phyloP scores from a whole-genome alignment of 2,329 filamentous ascomycete species.

The Claviceps maximensis region DNA sequence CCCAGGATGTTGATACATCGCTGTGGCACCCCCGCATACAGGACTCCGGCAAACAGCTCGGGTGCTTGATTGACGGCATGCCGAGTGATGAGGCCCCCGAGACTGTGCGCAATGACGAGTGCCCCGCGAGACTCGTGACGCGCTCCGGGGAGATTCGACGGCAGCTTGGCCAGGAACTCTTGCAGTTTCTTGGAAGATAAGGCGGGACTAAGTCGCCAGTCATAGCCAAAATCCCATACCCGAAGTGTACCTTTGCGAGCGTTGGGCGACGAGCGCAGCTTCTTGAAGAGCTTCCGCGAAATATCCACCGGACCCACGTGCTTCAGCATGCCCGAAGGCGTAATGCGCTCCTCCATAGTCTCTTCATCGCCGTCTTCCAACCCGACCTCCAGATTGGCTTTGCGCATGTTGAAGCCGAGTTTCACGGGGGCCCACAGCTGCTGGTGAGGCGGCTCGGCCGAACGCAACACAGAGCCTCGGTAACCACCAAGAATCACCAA shows the following conservation, averaged over 20 bases:
- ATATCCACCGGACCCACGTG: slow-evolving; percentile 89
- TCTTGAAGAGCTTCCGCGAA: slow-evolving; percentile 67
- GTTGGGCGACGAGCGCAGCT: slow-evolving; percentile 61
- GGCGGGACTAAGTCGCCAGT: slow-evolving; percentile 81
- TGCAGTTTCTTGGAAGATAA: slow-evolving; percentile 60
- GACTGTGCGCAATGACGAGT: slow-evolving; percentile 70
- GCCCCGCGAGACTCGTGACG: slow-evolving; percentile 50
- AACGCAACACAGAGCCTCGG: slow-evolving; percentile 77
- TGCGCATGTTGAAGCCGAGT: slow-evolving; percentile 79
- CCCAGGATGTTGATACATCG: slow-evolving; percentile 86
- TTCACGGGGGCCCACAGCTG: slow-evolving; percentile 92
- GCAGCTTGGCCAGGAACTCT: slow-evolving; percentile 58
- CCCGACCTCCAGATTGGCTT: slow-evolving; percentile 81
- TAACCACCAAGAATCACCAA: slow-evolving; percentile 84
- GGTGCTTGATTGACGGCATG: slow-evolving; percentile 78
- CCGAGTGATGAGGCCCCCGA: slow-evolving; percentile 77
- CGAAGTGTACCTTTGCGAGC: slow-evolving; percentile 56
- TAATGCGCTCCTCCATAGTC: slow-evolving; percentile 68
- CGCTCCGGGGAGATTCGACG: slow-evolving; percentile 52
- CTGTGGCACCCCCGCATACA: slow-evolving; percentile 76
- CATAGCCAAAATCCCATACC: slow-evolving; percentile 85
- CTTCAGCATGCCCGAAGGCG: slow-evolving; percentile 77
- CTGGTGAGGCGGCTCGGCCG: slow-evolving; percentile 67
- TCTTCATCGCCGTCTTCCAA: slow-evolving; percentile 72
- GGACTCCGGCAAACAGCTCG: slow-evolving; percentile 71